Evolutionary conservation across 2,329 filamentous ascomycete genomes (phyloP).

Genomic region (Trichoderma afroharzianum): DNA sequence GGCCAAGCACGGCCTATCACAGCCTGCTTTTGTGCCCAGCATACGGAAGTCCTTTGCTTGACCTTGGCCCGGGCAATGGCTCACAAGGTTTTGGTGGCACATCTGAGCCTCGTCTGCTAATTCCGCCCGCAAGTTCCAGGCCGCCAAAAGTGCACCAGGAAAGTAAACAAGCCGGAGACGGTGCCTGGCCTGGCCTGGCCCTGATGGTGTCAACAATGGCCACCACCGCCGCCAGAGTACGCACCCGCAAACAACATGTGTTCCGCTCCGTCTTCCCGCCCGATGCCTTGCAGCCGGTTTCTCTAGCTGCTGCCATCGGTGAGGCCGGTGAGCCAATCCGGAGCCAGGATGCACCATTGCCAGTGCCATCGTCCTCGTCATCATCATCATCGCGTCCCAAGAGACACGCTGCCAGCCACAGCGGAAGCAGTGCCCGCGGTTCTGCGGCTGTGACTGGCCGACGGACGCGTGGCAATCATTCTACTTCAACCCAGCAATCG

Average conservation of each 20-base stretch:
- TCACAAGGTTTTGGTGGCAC: background rate
- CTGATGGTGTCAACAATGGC: conserved; percentile 3
- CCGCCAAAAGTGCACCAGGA: background rate
- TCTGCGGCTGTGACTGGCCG: conserved; percentile 2
- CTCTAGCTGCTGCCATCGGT: conserved; percentile 38
- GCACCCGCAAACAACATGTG: conserved; percentile 46
- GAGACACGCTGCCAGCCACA: conserved; percentile 21
- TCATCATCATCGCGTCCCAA: conserved; percentile 18
- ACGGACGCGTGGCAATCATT: conserved; percentile 10
- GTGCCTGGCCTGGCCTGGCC: background rate
- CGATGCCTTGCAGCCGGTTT: conserved; percentile 48
- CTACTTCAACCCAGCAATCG: conserved; percentile 9
- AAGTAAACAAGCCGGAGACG: background rate
- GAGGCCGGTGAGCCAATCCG: conserved; percentile 47
- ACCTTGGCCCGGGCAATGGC: background rate
- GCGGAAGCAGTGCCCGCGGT: background rate
- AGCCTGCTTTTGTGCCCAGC: background rate
- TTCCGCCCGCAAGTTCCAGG: conserved; percentile 7
- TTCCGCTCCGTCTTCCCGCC: conserved; percentile 56
- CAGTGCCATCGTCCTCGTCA: conserved; percentile 21
- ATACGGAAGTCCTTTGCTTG: background rate
- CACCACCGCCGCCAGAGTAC: conserved; percentile 43
- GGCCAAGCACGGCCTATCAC: background rate
- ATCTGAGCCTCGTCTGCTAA: conserved; percentile 13
- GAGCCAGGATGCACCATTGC: conserved; percentile 30